phyloP scores from a whole-genome alignment of 345 rosid species.

The Populus pruinosa region DNA sequence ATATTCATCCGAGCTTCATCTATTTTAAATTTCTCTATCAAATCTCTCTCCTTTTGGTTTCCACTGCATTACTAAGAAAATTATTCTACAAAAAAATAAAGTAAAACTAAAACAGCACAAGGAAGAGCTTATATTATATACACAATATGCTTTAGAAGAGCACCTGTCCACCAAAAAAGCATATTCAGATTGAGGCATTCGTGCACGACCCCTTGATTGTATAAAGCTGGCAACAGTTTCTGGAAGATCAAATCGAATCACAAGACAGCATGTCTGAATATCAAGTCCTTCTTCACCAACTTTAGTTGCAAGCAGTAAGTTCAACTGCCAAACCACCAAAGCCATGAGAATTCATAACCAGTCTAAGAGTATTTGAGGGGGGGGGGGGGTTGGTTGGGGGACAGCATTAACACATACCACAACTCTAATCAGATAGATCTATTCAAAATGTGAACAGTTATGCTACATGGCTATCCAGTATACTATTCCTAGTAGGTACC shows the following conservation, averaged over 20 bases:
- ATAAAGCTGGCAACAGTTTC: constrained; percentile 94
- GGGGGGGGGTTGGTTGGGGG: not conserved
- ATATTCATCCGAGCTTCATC: constrained; percentile 63
- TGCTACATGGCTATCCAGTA: not conserved
- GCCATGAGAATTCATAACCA: not conserved
- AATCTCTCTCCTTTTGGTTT: constrained; percentile 61
- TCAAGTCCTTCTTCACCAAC: constrained; percentile 99
- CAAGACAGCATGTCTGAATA: constrained; percentile 96
- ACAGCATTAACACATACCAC: not conserved
- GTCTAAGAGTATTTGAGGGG: not conserved
- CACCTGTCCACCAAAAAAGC: constrained; percentile 92
- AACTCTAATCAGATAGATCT: not conserved
- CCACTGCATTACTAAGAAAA: constrained; percentile 50
- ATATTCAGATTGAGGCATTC: constrained; percentile 94
- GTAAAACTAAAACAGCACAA: constrained; percentile 6
- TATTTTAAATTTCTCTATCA: constrained; percentile 54
- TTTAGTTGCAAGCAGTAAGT: constrained; percentile 89
- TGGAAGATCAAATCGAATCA: constrained; percentile 90
- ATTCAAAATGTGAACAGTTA: not conserved
- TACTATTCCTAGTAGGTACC: not conserved
- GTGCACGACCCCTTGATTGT: constrained; percentile 97
- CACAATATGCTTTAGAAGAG: constrained; percentile 12
- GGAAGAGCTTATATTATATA: constrained; percentile 8
- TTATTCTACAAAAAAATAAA: not conserved
- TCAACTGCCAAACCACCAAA: constrained; percentile 58